Evolutionary conservation across 2,329 filamentous ascomycete species (phyloP).

Genomic region (Rhinocladiella similis): DNA sequence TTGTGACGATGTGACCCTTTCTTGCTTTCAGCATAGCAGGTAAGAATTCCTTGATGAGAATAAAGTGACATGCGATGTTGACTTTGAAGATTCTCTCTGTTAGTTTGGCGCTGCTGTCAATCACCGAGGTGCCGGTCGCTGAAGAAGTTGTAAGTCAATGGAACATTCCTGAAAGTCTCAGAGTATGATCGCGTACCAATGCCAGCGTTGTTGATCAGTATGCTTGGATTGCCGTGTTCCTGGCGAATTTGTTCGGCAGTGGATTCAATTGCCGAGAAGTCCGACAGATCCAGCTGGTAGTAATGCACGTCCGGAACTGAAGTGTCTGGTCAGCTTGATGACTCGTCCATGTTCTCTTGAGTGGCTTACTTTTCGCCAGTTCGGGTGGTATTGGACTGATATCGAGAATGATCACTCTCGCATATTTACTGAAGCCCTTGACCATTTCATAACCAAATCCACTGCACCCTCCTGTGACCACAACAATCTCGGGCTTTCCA

Average conservation of each 20-base stretch:
- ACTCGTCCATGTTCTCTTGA: neutral
- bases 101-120: conserved; percentile 58
- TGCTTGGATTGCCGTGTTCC: conserved; percentile 63
- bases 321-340: neutral
- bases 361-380: conserved; percentile 19
- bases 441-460: conserved; percentile 72
- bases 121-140: conserved; percentile 56
- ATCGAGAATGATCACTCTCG: conserved; percentile 72
- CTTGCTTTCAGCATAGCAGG: conserved; percentile 63
- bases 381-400: conserved; percentile 43
- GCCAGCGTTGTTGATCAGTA: conserved; percentile 73
- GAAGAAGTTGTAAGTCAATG: neutral
- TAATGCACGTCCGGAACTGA: conserved; percentile 56
- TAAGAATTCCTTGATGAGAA: conserved; percentile 66
- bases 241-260: conserved; percentile 47
- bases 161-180: neutral
- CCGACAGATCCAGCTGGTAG: conserved; percentile 71
- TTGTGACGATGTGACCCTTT: conserved; percentile 72
- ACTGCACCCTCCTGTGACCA: conserved; percentile 63
- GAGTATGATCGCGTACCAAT: conserved; percentile 45
- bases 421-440: conserved; percentile 63
- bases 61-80: conserved; percentile 68
- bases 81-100: conserved; percentile 70
- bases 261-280: conserved; percentile 52
- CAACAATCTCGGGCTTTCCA: conserved; percentile 36